Conservation (phyloP, 331 rosid species). For the Stylosanthes scabra region DNA sequence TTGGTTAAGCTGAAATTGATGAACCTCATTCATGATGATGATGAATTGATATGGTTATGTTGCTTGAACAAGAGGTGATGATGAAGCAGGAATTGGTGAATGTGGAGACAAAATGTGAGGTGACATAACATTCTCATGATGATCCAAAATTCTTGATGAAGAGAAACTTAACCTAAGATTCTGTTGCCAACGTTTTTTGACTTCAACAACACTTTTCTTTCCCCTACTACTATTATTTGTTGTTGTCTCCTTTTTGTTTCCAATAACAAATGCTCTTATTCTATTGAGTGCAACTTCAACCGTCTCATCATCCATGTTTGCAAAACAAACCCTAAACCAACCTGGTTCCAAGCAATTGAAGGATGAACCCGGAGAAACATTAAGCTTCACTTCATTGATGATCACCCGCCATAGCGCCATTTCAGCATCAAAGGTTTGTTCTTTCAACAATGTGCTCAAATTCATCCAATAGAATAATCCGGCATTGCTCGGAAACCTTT, state of each 20-base stretch:
- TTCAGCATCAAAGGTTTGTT: conserved; percentile 65
- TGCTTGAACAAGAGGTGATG: conserved; percentile 82
- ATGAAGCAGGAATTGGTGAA: conserved; percentile 53
- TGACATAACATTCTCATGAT: conserved; percentile 50
- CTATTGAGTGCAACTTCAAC: conserved; percentile 69
- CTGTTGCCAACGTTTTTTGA: conserved; percentile 46
- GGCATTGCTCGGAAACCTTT: conserved; percentile 67
- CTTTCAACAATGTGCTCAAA: conserved; percentile 56
- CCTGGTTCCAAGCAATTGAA: conserved; percentile 82
- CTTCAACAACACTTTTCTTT: conserved; percentile 16
- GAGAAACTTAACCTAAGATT: conserved; percentile 63
- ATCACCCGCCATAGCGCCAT: conserved; percentile 75
- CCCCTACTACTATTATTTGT: neutral
- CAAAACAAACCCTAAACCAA: conserved; percentile 95
- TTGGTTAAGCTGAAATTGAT: neutral
- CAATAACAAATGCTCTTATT: conserved; percentile 55
- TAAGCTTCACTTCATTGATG: conserved; percentile 74
- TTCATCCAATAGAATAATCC: conserved; percentile 93
- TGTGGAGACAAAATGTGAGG: conserved; percentile 69
- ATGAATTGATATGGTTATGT: conserved; percentile 27
- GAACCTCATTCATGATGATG: neutral
- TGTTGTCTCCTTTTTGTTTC: conserved; percentile 34
- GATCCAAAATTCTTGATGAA: conserved; percentile 50
- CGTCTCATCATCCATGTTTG: conserved; percentile 83
- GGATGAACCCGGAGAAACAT: conserved; percentile 92